phyloP scores from a whole-genome alignment of 495 filamentous ascomycete genomes.

The Mycothermus thermophilus region DNA sequence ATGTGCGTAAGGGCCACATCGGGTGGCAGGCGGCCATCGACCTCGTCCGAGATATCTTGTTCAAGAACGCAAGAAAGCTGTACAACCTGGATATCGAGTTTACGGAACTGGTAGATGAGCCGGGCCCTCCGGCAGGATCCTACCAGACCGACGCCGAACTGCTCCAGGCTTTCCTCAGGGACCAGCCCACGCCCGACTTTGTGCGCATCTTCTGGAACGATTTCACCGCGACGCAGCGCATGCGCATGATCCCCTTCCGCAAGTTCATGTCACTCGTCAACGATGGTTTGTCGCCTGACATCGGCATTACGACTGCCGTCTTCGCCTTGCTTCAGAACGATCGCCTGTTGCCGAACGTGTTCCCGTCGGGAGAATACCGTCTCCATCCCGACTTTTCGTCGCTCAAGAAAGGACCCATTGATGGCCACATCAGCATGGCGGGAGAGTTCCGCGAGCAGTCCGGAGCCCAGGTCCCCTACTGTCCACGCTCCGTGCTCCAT shows the following conservation, averaged over 20 bases:
- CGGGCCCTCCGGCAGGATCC: slow-evolving; percentile 3
- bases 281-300: slow-evolving; percentile 32
- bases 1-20: slow-evolving; percentile 45
- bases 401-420: slow-evolving; percentile 39
- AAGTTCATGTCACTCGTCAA: slow-evolving; percentile 47
- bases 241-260: slow-evolving; percentile 53
- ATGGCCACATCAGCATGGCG: slow-evolving; percentile 46
- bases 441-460: slow-evolving; percentile 43
- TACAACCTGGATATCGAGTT: slow-evolving; percentile 43
- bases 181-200: slow-evolving; percentile 53
- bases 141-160: slow-evolving; percentile 27
- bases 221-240: slow-evolving; percentile 55
- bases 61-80: slow-evolving; percentile 55
- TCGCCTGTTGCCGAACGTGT: slow-evolving; percentile 25
- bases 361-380: slow-evolving; percentile 43
- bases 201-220: slow-evolving; percentile 71
- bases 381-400: slow-evolving; percentile 48
- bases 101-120: slow-evolving; percentile 16
- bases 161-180: slow-evolving; percentile 44
- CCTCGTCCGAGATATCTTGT: slow-evolving; percentile 47
- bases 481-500: slow-evolving; percentile 45
- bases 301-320: slow-evolving; percentile 41
- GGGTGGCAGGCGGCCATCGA: slow-evolving; percentile 42
- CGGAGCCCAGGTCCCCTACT: slow-evolving; percentile 30
- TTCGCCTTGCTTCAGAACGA: slow-evolving; percentile 49